phyloP scores from a whole-genome alignment of 331 rosid species.

The Rhamnella rubrinervis region DNA sequence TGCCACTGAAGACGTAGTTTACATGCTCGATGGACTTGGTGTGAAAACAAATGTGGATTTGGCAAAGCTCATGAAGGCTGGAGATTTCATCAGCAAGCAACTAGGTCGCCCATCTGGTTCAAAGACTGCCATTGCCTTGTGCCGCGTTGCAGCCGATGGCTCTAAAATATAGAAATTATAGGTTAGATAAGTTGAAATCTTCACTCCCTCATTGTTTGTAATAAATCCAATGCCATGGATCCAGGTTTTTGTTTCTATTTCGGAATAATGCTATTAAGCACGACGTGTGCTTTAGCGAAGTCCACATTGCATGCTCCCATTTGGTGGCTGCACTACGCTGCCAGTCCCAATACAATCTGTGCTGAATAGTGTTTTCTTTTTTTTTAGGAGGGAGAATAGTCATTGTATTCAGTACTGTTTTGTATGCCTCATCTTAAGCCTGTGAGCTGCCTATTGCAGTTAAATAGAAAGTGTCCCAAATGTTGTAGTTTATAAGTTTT shows the following conservation, averaged over 20 bases:
- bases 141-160: constrained; percentile 52
- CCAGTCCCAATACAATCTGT: too few species aligned
- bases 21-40: constrained; percentile 86
- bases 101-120: constrained; percentile 70
- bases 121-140: constrained; percentile 64
- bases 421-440: not conserved
- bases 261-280: too few species aligned
- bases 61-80: constrained; percentile 64
- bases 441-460: constrained; percentile 16
- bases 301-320: too few species aligned
- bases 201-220: constrained; percentile 14
- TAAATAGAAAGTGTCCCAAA: not conserved
- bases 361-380: not conserved
- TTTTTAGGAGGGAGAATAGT: constrained; percentile 20
- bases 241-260: constrained; percentile 1
- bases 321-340: too few species aligned
- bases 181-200: constrained; percentile 2
- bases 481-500: not conserved
- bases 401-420: constrained; percentile 9
- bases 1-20: constrained; percentile 90
- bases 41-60: constrained; percentile 68
- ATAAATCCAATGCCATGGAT: constrained; percentile 17
- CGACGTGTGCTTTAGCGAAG: too few species aligned
- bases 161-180: constrained; percentile 46
- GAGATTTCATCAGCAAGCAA: constrained; percentile 78